A percentile compares a stretch with the other conserved stretches of the same genome.
Conservation (phyloP, 2,329 filamentous ascomycete genomes). For the Aspergillus sclerotialis region DNA sequence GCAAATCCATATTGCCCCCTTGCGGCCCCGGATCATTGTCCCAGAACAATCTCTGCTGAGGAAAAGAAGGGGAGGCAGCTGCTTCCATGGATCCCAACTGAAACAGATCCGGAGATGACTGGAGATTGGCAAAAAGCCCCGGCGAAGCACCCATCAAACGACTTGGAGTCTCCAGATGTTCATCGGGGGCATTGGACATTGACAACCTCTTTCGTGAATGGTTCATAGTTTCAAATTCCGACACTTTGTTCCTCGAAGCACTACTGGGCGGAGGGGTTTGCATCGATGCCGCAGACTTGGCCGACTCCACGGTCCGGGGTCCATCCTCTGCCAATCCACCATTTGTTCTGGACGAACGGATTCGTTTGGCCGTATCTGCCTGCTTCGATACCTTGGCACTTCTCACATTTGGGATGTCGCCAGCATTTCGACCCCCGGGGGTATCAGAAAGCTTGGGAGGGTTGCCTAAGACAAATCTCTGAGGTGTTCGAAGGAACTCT, state of each 20-base stretch:
- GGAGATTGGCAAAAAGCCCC: conserved; percentile 46
- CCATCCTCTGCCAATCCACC: conserved; percentile 21
- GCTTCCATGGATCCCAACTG: conserved; percentile 46
- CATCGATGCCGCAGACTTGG: conserved; percentile 43
- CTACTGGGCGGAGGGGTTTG: conserved; percentile 58
- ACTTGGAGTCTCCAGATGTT: conserved; percentile 39
- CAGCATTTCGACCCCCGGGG: conserved; percentile 9
- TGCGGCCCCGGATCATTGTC: conserved; percentile 32
- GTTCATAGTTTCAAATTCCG: conserved; percentile 20
- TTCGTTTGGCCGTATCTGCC: conserved; percentile 27
- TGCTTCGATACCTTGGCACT: conserved; percentile 19
- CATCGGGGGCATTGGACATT: conserved; percentile 15
- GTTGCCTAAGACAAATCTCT: conserved; percentile 30
- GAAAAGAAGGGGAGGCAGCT: conserved; percentile 50
- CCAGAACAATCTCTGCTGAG: conserved; percentile 48
- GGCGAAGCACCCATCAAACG: conserved; percentile 39
- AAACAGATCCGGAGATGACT: conserved; percentile 53
- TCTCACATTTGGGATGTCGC: conserved; percentile 7
- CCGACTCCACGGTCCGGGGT: conserved; percentile 26
- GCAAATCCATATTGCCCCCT: conserved; percentile 9
- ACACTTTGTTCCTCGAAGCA: conserved; percentile 45
- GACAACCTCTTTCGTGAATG: conserved; percentile 15
- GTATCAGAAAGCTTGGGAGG: conserved; percentile 20
- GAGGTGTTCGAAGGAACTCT: conserved; percentile 37
- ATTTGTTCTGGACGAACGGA: conserved; percentile 21